Base-by-base conservation (phyloP, 257 asterid species). In the Echites panduratus region DNA sequence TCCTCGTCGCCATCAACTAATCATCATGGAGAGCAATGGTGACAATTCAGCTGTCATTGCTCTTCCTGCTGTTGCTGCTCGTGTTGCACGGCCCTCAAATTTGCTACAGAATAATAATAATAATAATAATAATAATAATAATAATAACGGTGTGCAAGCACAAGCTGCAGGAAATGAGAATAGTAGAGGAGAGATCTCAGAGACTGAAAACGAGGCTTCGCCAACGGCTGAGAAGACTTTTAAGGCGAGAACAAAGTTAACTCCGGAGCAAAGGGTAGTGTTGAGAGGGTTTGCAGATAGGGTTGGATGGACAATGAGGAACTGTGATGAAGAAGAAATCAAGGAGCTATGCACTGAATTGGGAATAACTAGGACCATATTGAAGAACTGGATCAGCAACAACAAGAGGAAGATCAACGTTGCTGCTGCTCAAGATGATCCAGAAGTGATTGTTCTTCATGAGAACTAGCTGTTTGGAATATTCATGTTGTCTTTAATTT, bases 381-480 rank as follows among this genome's bases (percentile, higher is more conserved):
- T 77, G 38, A 71, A 47, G 48, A 77, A 65, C 5, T 72, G 81
- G 77, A 72, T 77, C 50, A 59, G 52, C 19, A 77, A 72, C 38
- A 65, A 67, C 26, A 54, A 44, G 17, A 62, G 29, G 8, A 70
- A 70, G 16, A 32, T 11, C 10, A n/a, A n/a, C n/a, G n/a, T n/a
- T n/a, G n/a, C n/a, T 0, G 11, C 7, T 11, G 59, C 10, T 16
- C 2, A 17, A 48, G n/a, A n/a, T n/a, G 38, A 48, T 27, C 32
- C 3, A 22, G 50, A 47, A 17, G 24, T 24, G 61, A 8, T 53
- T 40, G 43, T 24, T 35, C 49, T 24, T 17, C 24, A n/a, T n/a
- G n/a, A 17, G 38, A 64, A 16, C 13, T 64, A 64, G 16, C n/a
- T n/a, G n/a, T n/a, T n/a, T n/a, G n/a, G n/a, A n/a, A n/a, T n/a